A percentile compares a stretch with the other conserved stretches of the same genome.
phyloP scores from a whole-genome alignment of 768 basidiomycete species.

The Termitomyces titanicus region DNA sequence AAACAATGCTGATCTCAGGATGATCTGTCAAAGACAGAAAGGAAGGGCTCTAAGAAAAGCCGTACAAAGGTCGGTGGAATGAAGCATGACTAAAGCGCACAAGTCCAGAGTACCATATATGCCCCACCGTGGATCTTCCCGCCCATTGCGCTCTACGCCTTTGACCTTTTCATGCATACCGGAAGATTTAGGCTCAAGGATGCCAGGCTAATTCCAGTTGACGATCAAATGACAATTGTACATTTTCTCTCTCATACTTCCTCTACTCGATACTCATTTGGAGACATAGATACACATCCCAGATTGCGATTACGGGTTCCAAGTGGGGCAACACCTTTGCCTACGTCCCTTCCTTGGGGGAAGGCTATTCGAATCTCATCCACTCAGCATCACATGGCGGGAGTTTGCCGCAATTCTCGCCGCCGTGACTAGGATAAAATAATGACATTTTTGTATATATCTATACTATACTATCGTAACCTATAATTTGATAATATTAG shows the following conservation, averaged over 20 bases:
- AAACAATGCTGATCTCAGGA: no score
- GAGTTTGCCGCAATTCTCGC: no score
- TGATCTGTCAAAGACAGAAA: no score
- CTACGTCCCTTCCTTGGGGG: constrained; percentile 58
- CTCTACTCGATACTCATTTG: constrained; percentile 28
- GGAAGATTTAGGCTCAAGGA: constrained; percentile 73
- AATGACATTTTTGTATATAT: no score
- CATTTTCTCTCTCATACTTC: constrained; percentile 28
- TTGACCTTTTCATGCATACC: constrained; percentile 73
- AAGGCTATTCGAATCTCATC: constrained; percentile 76
- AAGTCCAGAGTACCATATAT: no score
- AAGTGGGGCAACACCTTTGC: constrained; percentile 75
- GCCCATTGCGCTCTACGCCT: constrained; percentile 73
- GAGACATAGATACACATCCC: constrained; percentile 53
- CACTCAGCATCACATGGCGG: constrained; percentile 74
- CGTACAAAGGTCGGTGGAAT: no score
- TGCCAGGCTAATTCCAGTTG: constrained; percentile 60
- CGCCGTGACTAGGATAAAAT: no score
- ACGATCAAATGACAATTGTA: constrained; percentile 70
- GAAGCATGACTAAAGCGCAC: no score
- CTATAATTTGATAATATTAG: no score
- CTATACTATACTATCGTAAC: no score
- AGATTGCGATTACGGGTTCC: constrained; percentile 61
- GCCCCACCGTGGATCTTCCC: constrained; percentile 83
- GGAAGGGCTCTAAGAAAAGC: no score